Base-by-base conservation (phyloP, 1,139 yeast genomes). In the Candida albicans region DNA sequence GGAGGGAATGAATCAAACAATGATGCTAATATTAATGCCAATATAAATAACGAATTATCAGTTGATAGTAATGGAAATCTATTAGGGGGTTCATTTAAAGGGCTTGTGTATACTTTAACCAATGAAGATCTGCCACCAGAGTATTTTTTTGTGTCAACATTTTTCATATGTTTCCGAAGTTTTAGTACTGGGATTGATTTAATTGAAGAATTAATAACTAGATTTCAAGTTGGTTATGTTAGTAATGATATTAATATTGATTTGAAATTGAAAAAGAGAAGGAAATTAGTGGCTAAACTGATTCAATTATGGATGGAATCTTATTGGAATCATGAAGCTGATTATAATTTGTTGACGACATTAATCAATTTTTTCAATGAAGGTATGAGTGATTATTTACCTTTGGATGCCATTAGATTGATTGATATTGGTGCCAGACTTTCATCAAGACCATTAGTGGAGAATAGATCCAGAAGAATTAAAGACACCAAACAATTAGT, bases 251-350 rank as follows among this genome's bases (percentile, higher is more conserved):
- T 68, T 13, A 75, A 71, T 49, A 64, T 75, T 10, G 79, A 80
- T 50, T 68, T 81, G 15, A 72, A 75, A 46, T 56, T 84, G 41
- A 81, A 82, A 55, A 81, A 76, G 52, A 74, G 95, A 58, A 71
- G 95, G 55, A 77, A 82, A 48, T 66, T 84, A 43, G 81, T 88
- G 35, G 81, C 84, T 51, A 80, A 77, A 53, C 71, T 86, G 62
- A 81, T 89, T 55, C 86, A 81, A 56, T 68, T 82, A 40, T 91
- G 98, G 98, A 66, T 90, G 63, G 95, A 88, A 62, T 84, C 93
- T 42, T 89, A 85, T 59, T 91, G 96, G 96, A 79, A 81, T 52
- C 79, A 74, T 44, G 73, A 77, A 29, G 55, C 68, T 11, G 96
- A 89, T 58, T 78, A 76, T 49, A 68, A 65, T 22, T 70, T 82